Base-by-base conservation (phyloP, 208 protist genomes). In the Spongospora subterranea region DNA sequence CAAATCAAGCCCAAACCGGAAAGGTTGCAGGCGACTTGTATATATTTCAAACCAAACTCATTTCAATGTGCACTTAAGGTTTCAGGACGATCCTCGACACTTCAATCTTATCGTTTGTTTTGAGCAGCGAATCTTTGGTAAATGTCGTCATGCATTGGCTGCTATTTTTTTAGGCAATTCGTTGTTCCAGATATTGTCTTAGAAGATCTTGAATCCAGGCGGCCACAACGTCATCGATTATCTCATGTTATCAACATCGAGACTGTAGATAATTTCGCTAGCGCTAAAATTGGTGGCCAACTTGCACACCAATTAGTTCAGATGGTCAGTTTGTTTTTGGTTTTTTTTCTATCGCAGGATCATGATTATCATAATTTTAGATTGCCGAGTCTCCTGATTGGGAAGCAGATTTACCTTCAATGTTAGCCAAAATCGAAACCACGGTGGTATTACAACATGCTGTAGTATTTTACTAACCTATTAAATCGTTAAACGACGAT, bases 81-180 rank as follows among this genome's bases (percentile, higher is more conserved):
- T 6, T 6, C 71, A 82, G 35, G 35, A 45, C 35, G 71, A 82
- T 6, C 35, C 35, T 35, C 6, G 71, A 82, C 71, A 82, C n/a
- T 82, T 82, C 71, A 43, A 82, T 35, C n/a, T 82, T 6, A 82
- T 82, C 35, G 71, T 82, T n/a, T 82, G 35, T 13, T 82, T 82
- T 35, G 71, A 82, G n/a, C 71, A 45, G 40, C 6, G 71, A 82
- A 82, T 82, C 17, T 82, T 82, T 43, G 71, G 71, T 82, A 82
- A 82, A 43, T 82, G 6, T 40, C 17, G 6, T 60, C 24, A 29
- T 24, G 24, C 13, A 60, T 24, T 29, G 13, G 13, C 6, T 60
- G 24, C 24, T 60, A 29, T 60, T 60, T 60, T 29, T 29, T 60
- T 6, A 29, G 6, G 6, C 6, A 43, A 45, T 40, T 82, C 71